A percentile compares a stretch with the other conserved stretches of the same genome.
phyloP scores from a whole-genome alignment of 2,329 filamentous ascomycete genomes.

The Epichloe gansuensis region DNA sequence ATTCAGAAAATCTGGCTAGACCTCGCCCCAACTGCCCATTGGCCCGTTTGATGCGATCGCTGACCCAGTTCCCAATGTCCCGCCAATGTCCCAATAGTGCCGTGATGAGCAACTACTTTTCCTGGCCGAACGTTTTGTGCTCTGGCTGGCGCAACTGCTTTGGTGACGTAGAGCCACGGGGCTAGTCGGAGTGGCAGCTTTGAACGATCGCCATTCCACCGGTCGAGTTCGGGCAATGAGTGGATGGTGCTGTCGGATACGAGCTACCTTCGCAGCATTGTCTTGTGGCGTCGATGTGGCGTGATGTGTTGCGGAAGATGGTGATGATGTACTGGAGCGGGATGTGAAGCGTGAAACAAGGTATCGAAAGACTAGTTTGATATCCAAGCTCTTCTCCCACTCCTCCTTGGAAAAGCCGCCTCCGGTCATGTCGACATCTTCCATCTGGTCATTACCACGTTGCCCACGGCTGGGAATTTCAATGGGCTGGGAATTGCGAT shows the following conservation, averaged over 20 bases:
- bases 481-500: constrained; percentile 22
- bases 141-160: constrained; percentile 77
- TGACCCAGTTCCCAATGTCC: constrained; percentile 63
- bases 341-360: constrained; percentile 62
- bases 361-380: constrained; percentile 85
- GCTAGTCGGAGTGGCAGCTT: constrained; percentile 36
- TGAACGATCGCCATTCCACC: constrained; percentile 43
- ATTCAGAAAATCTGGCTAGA: constrained; percentile 24
- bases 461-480: constrained; percentile 21
- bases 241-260: constrained; percentile 81
- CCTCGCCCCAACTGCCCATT: constrained; percentile 70
- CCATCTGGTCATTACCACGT: constrained; percentile 10
- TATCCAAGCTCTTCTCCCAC: constrained; percentile 86
- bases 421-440: constrained; percentile 15
- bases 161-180: constrained; percentile 34
- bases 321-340: constrained; percentile 27
- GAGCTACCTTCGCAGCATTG: constrained; percentile 61
- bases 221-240: constrained; percentile 50
- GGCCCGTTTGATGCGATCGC: constrained; percentile 52
- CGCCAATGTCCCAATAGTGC: constrained; percentile 88
- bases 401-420: constrained; percentile 54
- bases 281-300: constrained; percentile 45
- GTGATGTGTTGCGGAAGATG: constrained; percentile 33
- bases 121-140: constrained; percentile 59
- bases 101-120: constrained; percentile 59